phyloP scores from a whole-genome alignment of 805 yeast species.

The Kuraishia hungarica region DNA sequence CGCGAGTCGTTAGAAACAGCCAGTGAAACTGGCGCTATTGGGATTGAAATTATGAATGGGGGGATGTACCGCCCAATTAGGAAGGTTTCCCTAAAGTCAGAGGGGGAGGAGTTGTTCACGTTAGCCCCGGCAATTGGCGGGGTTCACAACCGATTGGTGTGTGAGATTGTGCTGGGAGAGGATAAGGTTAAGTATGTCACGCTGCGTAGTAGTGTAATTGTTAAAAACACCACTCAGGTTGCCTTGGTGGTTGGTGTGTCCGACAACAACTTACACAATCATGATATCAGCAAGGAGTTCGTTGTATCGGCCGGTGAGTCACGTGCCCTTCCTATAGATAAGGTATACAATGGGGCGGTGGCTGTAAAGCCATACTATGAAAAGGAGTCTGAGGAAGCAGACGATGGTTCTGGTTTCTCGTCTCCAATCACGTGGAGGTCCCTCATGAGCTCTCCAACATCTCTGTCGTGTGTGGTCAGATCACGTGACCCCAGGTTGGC shows the following conservation, averaged over 20 bases:
- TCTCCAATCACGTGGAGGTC: neutral
- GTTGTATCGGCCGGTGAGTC: conserved; percentile 45
- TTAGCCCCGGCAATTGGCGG: conserved; percentile 45
- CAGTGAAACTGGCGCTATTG: conserved; percentile 50
- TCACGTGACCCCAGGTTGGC: too few species aligned
- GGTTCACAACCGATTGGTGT: conserved; percentile 65
- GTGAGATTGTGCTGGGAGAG: conserved; percentile 60
- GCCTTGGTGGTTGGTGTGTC: conserved; percentile 35
- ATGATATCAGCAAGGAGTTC: conserved; percentile 16
- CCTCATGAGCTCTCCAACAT: neutral
- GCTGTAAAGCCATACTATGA: conserved; percentile 57
- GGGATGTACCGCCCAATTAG: conserved; percentile 46
- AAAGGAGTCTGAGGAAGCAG: conserved; percentile 6
- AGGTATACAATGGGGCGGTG: conserved; percentile 50
- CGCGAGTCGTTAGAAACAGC: conserved; percentile 74
- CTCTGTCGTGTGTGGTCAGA: neutral
- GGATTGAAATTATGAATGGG: conserved; percentile 49
- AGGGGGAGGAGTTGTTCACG: conserved; percentile 73
- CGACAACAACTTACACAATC: conserved; percentile 18
- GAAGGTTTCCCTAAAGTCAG: conserved; percentile 62
- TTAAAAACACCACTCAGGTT: conserved; percentile 62
- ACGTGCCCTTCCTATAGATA: conserved; percentile 67
- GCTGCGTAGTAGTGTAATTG: conserved; percentile 66
- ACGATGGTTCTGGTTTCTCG: neutral
- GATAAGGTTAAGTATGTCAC: conserved; percentile 74